Evolutionary conservation across 192 early-diverging fungal species (phyloP).

Genomic region (Backusella parvicylindrica): DNA sequence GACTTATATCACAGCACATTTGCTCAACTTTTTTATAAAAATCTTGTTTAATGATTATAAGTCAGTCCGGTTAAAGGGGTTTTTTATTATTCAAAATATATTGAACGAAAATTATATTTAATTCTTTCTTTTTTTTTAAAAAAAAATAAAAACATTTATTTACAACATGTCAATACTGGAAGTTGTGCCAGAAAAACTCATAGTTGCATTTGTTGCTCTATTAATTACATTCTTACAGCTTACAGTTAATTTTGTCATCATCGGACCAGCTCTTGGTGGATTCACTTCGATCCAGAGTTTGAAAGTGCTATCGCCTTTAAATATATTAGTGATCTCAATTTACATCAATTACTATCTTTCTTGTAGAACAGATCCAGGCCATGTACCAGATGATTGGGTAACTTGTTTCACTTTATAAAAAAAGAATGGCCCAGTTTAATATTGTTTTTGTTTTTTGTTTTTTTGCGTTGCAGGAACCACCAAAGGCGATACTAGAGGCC

Average conservation of each 20-base stretch:
- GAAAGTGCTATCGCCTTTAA: constrained; percentile 62
- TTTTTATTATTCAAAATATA: no score
- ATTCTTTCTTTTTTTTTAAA: not conserved
- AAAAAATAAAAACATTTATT: no score
- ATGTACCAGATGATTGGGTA: constrained; percentile 56
- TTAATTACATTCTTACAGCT: constrained; percentile 5
- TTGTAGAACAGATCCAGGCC: constrained; percentile 68
- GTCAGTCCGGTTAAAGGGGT: no score
- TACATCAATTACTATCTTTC: constrained; percentile 83
- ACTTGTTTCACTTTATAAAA: not conserved
- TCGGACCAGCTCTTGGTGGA: constrained; percentile 11
- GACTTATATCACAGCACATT: no score
- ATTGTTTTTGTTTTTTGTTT: not conserved
- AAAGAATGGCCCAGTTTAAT: no score
- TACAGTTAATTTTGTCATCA: constrained; percentile 1
- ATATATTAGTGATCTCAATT: constrained; percentile 65
- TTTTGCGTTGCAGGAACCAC: not conserved
- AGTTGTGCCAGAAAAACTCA: not conserved
- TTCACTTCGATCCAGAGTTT: not conserved
- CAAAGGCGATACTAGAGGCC: not conserved
- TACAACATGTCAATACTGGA: not conserved
- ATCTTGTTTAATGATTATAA: no score
- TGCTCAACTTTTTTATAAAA: no score
- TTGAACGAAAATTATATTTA: no score
- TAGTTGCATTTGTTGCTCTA: not conserved